Percentiles rank a stretch among this genome's conserved stretches.
Evolutionary conservation across 1,284 basidiomycete species (phyloP).

Genomic region (Cutaneotrichosporon arboriforme): DNA sequence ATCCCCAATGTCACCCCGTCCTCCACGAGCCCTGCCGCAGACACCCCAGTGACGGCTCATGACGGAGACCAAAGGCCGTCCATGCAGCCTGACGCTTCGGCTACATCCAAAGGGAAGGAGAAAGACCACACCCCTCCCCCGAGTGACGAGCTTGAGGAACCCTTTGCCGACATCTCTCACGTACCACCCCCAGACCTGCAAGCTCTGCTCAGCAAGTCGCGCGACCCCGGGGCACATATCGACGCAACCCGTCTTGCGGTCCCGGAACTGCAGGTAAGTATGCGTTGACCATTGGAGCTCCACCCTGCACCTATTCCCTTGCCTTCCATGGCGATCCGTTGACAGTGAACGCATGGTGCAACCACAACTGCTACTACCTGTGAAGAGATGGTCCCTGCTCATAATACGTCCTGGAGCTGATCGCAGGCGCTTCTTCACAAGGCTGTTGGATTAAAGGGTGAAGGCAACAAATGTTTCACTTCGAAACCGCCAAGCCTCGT

Average conservation of each 20-base stretch:
- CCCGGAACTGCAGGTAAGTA: constrained; percentile 1
- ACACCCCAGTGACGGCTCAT: too few relatives aligned
- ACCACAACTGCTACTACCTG: background rate
- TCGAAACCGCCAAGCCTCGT: constrained; percentile 23
- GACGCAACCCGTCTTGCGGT: background rate
- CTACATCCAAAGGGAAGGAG: too few relatives aligned
- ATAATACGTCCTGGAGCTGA: too few relatives aligned
- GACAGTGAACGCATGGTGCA: too few relatives aligned
- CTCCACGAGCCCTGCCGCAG: too few relatives aligned
- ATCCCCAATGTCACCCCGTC: too few relatives aligned
- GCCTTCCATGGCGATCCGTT: background rate
- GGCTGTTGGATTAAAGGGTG: constrained; percentile 27
- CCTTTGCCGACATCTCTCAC: background rate
- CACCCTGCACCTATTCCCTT: background rate
- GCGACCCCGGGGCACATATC: background rate
- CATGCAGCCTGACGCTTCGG: too few relatives aligned
- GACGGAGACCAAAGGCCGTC: background rate
- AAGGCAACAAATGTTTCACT: constrained; percentile 37
- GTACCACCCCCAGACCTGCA: background rate
- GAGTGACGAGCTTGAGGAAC: background rate
- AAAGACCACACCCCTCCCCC: background rate
- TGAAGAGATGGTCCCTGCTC: too few relatives aligned
- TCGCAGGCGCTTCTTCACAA: constrained; percentile 23
- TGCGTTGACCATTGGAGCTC: background rate
- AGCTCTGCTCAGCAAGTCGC: background rate